A percentile compares a stretch with the other conserved stretches of the same genome.
Evolutionary conservation across 257 asterid genomes (phyloP).

Genomic region (Solanum ahanhuiri): DNA sequence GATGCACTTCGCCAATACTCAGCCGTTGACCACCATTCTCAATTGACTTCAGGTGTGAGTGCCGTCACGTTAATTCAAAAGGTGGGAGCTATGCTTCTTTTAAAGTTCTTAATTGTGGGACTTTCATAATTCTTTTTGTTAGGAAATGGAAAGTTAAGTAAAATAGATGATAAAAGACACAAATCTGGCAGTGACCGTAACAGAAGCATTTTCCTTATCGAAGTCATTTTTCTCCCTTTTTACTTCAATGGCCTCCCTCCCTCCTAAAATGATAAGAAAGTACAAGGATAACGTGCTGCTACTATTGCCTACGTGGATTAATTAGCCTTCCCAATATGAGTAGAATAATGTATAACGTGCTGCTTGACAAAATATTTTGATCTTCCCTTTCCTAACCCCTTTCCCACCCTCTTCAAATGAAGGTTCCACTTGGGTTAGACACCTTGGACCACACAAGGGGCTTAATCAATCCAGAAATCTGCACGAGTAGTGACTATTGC

Average conservation of each 20-base stretch:
- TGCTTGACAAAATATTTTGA: background rate
- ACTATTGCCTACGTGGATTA: background rate
- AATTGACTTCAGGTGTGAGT: slow-evolving; percentile 15
- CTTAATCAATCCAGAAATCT: slow-evolving; percentile 19
- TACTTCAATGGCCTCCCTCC: background rate
- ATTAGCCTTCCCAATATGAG: background rate
- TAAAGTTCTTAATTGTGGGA: background rate
- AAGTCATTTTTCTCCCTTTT: background rate
- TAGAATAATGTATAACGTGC: background rate
- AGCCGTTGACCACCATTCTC: slow-evolving; percentile 16
- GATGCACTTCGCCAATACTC: slow-evolving; percentile 65
- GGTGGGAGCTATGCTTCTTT: slow-evolving; percentile 25
- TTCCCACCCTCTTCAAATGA: background rate
- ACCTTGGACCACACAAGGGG: slow-evolving; percentile 3
- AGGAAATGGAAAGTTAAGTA: background rate
- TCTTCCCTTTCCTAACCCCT: background rate
- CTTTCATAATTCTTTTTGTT: background rate
- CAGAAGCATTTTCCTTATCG: background rate
- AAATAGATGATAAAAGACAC: background rate
- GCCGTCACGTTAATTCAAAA: slow-evolving; percentile 34
- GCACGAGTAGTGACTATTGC: slow-evolving; percentile 6
- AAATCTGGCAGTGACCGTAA: background rate
- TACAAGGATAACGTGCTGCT: background rate
- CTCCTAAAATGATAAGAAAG: background rate
- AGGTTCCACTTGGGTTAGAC: slow-evolving; percentile 66